These are phyloP conservation scores for Linanthus parryae DNA, from an alignment of 148 eudicot species.

Conservation along the genomic window DNA sequence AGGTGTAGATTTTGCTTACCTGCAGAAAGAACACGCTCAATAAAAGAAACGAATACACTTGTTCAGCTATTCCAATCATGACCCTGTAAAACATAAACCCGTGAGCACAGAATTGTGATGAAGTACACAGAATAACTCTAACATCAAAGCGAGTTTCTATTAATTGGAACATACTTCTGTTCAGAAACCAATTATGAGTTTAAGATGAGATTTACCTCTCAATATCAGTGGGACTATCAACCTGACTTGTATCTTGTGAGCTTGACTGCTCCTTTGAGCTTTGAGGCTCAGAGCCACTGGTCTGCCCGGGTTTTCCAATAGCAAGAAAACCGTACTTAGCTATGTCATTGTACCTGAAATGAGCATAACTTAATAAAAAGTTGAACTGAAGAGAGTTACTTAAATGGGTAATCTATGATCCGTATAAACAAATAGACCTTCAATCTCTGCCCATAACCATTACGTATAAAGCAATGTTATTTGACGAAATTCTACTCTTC, in stretches of 20 bases:
- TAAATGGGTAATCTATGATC: no score
- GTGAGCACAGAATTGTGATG: neutral
- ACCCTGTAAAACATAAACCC: slow-evolving; percentile 35
- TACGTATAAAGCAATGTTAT: no score
- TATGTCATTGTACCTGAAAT: slow-evolving; percentile 87
- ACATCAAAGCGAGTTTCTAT: neutral
- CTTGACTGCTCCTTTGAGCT: slow-evolving; percentile 31
- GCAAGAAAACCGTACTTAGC: slow-evolving; percentile 81
- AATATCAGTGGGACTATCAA: slow-evolving; percentile 54
- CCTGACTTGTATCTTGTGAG: slow-evolving; percentile 21
- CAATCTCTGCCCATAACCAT: no score
- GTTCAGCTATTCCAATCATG: slow-evolving; percentile 95
- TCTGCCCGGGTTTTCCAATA: slow-evolving; percentile 36
- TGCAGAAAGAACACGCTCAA: slow-evolving; percentile 75
- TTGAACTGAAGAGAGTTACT: neutral
- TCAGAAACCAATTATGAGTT: slow-evolving; percentile 4
- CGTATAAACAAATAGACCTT: no score
- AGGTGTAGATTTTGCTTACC: slow-evolving; percentile 36
- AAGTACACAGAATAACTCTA: neutral
- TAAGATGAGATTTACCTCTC: slow-evolving; percentile 48
- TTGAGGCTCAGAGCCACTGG: slow-evolving; percentile 14
- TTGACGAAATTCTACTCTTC: no score
- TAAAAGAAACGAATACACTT: slow-evolving; percentile 74
- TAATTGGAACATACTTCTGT: neutral
- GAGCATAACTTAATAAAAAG: slow-evolving; percentile 4